A percentile compares a stretch with the other conserved stretches of the same genome.
These are phyloP conservation scores for Tilletia walkeri DNA, from an alignment of 1,284 basidiomycete genomes.

Conservation along the genomic window DNA sequence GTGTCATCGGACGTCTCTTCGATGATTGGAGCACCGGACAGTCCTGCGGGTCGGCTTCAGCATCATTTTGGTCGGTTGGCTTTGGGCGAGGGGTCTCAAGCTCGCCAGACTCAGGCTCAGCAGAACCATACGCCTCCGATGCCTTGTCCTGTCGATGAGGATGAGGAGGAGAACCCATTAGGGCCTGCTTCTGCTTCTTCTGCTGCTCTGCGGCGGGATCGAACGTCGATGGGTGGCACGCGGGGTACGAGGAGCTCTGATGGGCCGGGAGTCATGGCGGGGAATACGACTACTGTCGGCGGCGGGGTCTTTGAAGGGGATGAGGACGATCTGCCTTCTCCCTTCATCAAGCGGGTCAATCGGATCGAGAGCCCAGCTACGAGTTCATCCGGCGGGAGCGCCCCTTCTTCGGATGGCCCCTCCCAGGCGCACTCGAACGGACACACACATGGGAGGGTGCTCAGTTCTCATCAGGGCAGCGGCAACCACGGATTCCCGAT, in stretches of 20 bases:
- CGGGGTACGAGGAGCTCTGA: too few species aligned
- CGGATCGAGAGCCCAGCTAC: conserved; percentile 17
- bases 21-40: not conserved
- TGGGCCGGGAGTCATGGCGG: too few species aligned
- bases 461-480: not conserved
- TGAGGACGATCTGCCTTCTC: conserved; percentile 26
- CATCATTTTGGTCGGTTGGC: conserved; percentile 13
- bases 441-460: not conserved
- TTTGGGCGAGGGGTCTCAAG: too few species aligned
- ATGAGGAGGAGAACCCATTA: too few species aligned
- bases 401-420: not conserved
- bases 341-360: conserved; percentile 30
- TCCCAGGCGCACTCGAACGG: not conserved
- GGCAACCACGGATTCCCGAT: not conserved
- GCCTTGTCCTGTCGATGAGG: too few species aligned
- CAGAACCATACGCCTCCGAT: too few species aligned
- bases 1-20: not conserved
- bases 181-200: too few species aligned
- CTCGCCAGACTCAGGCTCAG: too few species aligned
- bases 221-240: too few species aligned
- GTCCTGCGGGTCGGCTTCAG: not conserved
- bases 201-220: too few species aligned
- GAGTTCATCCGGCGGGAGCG: not conserved
- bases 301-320: too few species aligned
- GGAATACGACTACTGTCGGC: too few species aligned